phyloP scores from a whole-genome alignment of 169 alveolate species.

The Plasmodium fragile region DNA sequence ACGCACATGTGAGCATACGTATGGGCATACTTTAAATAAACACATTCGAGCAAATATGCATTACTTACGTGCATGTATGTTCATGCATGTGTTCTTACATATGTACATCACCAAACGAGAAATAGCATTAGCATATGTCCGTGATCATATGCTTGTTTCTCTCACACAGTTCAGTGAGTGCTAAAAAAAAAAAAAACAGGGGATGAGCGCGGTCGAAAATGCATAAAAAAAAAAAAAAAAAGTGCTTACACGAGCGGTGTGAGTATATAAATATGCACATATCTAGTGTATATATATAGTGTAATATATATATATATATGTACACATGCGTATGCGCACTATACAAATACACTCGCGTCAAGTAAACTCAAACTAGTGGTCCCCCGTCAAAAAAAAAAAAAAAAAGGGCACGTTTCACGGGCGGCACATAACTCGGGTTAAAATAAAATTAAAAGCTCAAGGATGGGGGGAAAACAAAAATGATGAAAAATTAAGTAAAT shows the following conservation, averaged over 20 bases:
- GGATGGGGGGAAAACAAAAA: neutral
- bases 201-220: neutral
- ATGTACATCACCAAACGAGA: neutral
- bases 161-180: neutral
- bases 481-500: neutral
- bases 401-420: neutral
- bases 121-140: neutral
- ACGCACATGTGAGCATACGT: neutral
- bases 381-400: neutral
- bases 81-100: conserved; percentile 8
- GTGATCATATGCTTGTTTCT: neutral
- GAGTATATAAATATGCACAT: neutral
- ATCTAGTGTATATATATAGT: neutral
- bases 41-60: neutral
- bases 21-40: neutral
- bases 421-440: neutral
- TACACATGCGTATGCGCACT: neutral
- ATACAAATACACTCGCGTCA: neutral
- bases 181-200: neutral
- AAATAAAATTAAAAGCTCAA: neutral
- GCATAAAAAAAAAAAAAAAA: neutral
- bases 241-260: neutral
- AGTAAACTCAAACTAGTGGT: neutral
- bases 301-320: neutral
- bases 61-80: neutral